Percentiles rank a stretch among this genome's conserved stretches.
Conservation (phyloP, 441 rosid genomes). For the Geranium incanum region DNA sequence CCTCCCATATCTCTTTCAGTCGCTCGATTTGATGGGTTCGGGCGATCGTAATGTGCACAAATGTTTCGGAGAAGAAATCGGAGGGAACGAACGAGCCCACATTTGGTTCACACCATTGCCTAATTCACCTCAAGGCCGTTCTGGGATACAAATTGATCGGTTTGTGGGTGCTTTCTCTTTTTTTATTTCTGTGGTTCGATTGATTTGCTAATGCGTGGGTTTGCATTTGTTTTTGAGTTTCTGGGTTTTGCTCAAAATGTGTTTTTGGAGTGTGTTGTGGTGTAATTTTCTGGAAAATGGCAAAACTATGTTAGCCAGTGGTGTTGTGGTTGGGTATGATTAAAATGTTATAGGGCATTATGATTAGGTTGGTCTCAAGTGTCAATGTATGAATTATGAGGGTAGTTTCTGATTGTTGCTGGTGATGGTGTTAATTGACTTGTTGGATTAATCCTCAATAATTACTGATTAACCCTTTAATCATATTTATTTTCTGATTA, state of each 20-base stretch:
- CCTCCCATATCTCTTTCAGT: constrained; percentile 5
- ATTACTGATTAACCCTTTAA: too few relatives aligned
- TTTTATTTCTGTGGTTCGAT: too few relatives aligned
- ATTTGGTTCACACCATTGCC: too few relatives aligned
- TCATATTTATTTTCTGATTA: too few relatives aligned
- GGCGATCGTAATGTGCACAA: constrained; percentile 23
- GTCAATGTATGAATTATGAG: constrained; percentile 91
- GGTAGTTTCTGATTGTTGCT: constrained; percentile 24
- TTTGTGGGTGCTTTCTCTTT: neutral
- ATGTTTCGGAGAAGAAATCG: constrained; percentile 26
- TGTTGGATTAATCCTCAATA: too few relatives aligned
- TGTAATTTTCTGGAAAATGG: constrained; percentile 11
- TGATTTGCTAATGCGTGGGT: constrained; percentile 25
- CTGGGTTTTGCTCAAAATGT: constrained; percentile 1
- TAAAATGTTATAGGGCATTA: constrained; percentile 74
- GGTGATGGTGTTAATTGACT: neutral
- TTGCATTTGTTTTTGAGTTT: constrained; percentile 1
- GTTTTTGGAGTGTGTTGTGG: neutral
- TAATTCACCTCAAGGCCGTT: constrained; percentile 30
- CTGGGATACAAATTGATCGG: constrained; percentile 34
- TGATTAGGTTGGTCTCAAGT: constrained; percentile 77
- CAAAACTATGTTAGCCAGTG: constrained; percentile 56
- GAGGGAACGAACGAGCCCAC: constrained; percentile 22
- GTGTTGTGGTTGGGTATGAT: constrained; percentile 84
- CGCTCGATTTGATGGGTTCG: neutral